These are phyloP conservation scores for Conringia planisiliqua DNA, from an alignment of 345 rosid species.

Conservation along the genomic window DNA sequence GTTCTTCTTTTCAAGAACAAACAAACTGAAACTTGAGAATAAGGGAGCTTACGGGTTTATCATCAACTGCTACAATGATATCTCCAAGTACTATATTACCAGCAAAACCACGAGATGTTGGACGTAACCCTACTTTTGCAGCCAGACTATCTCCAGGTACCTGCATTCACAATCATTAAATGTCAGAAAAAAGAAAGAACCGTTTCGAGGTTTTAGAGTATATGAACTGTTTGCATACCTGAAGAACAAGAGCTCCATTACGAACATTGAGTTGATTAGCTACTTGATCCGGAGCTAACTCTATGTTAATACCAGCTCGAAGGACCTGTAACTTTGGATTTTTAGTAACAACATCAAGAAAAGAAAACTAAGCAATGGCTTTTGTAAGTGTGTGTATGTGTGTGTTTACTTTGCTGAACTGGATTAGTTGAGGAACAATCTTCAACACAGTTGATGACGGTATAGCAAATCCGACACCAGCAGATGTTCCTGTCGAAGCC, in stretches of 20 bases:
- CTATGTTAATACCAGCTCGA: constrained; percentile 80
- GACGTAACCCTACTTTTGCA: constrained; percentile 70
- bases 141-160: constrained; percentile 71
- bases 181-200: constrained; percentile 31
- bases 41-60: constrained; percentile 51
- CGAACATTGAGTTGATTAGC: constrained; percentile 93
- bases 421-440: constrained; percentile 87
- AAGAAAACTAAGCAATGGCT: neutral
- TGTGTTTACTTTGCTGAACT: constrained; percentile 70
- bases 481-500: constrained; percentile 69
- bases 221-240: constrained; percentile 39
- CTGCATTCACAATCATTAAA: constrained; percentile 41
- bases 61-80: constrained; percentile 67
- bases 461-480: constrained; percentile 96
- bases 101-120: constrained; percentile 81
- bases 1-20: neutral
- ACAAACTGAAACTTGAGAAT: constrained; percentile 4
- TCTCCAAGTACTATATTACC: constrained; percentile 90
- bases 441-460: constrained; percentile 85
- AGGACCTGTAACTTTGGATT: constrained; percentile 51
- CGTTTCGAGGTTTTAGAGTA: neutral
- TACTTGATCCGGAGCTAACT: constrained; percentile 77
- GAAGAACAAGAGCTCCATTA: constrained; percentile 83
- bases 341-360: constrained; percentile 3
- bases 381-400: neutral